Evolutionary conservation across 257 asterid genomes (phyloP).

Genomic region (Solanum rostratum): DNA sequence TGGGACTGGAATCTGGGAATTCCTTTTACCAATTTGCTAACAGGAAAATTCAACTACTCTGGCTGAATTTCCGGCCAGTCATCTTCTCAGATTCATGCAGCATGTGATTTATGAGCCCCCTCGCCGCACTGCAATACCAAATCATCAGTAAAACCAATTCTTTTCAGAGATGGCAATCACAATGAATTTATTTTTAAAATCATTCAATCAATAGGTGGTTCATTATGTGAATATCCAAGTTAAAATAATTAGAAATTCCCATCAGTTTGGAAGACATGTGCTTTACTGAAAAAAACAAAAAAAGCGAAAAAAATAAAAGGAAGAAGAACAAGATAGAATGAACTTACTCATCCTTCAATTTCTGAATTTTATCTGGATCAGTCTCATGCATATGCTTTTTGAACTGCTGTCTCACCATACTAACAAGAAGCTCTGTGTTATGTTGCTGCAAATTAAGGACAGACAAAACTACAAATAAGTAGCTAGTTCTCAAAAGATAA

Average conservation of each 20-base stretch:
- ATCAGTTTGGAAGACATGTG: background rate
- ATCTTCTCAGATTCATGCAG: conserved; percentile 62
- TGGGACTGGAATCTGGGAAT: background rate
- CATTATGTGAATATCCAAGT: background rate
- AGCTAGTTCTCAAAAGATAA: background rate
- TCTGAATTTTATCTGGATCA: conserved; percentile 75
- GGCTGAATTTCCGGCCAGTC: conserved; percentile 64
- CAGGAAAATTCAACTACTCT: conserved; percentile 15
- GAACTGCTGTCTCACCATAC: conserved; percentile 82
- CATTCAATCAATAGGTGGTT: background rate
- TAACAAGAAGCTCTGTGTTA: conserved; percentile 61
- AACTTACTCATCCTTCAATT: conserved; percentile 78
- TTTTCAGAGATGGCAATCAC: background rate
- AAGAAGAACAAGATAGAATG: background rate
- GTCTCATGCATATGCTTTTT: conserved; percentile 75
- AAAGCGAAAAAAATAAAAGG: background rate
- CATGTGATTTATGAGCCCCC: conserved; percentile 93
- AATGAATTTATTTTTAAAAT: background rate
- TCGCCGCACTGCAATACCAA: conserved; percentile 61
- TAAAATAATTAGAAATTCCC: background rate
- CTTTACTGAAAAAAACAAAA: background rate
- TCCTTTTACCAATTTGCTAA: background rate
- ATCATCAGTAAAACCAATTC: background rate
- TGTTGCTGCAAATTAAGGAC: conserved; percentile 44
- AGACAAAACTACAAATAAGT: conserved; percentile 1